Evolutionary conservation across 495 filamentous ascomycete genomes (phyloP).

Genomic region (Neohortaea acidophila): DNA sequence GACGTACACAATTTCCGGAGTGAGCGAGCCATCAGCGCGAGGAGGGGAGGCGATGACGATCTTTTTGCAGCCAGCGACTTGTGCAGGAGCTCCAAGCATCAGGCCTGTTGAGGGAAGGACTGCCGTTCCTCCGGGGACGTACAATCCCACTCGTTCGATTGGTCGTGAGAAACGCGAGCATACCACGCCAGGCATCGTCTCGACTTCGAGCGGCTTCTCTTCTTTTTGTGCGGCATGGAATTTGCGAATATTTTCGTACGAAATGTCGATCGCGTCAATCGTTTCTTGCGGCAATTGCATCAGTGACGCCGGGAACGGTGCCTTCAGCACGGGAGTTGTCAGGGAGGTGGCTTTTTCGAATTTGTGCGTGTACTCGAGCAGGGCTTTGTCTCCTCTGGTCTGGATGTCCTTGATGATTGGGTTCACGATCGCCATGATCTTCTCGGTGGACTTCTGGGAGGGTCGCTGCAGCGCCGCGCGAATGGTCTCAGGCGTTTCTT

Average conservation of each 20-base stretch:
- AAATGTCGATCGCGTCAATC: constrained; percentile 78
- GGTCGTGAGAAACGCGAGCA: constrained; percentile 87
- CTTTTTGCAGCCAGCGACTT: constrained; percentile 92
- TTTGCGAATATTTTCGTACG: constrained; percentile 80
- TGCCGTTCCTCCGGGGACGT: constrained; percentile 89
- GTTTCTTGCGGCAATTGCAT: constrained; percentile 77
- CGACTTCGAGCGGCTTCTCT: constrained; percentile 61
- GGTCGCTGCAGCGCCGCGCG: constrained; percentile 63
- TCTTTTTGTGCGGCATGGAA: constrained; percentile 87
- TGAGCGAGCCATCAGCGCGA: constrained; percentile 73
- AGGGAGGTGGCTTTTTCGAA: constrained; percentile 90
- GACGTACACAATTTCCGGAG: constrained; percentile 94
- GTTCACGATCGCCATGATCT: constrained; percentile 73
- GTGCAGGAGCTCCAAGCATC: constrained; percentile 94
- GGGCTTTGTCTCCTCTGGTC: constrained; percentile 63
- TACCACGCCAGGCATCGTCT: constrained; percentile 93
- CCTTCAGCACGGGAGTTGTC: constrained; percentile 70
- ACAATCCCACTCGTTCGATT: constrained; percentile 87
- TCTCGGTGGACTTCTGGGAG: constrained; percentile 79
- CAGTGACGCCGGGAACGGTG: constrained; percentile 67
- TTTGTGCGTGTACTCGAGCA: constrained; percentile 86
- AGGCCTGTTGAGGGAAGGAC: constrained; percentile 90
- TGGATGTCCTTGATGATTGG: constrained; percentile 83
- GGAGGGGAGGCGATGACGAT: constrained; percentile 90
- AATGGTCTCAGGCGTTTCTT: constrained; percentile 44